Evolutionary conservation across 768 basidiomycete genomes (phyloP).

Genomic region (Tricholoma terreum): DNA sequence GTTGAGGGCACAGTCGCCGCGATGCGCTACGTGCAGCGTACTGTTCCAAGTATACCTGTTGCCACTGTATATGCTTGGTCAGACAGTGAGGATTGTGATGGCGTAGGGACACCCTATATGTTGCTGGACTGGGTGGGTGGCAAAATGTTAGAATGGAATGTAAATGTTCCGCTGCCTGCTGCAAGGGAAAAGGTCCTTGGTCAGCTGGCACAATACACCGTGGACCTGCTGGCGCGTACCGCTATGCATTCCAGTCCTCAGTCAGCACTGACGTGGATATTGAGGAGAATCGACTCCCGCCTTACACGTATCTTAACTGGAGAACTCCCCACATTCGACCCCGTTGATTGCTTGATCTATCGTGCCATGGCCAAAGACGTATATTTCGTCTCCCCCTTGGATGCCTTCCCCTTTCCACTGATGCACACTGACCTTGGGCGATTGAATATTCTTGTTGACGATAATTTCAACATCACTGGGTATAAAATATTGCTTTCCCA

Average conservation of each 20-base stretch:
- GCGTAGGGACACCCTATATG: constrained; percentile 9
- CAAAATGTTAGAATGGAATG: constrained; percentile 4
- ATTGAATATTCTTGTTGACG: constrained; percentile 7
- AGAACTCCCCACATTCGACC: constrained; percentile 7
- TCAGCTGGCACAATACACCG: constrained; percentile 10
- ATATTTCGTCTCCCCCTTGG: constrained; percentile 4
- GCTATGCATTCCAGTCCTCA: background rate
- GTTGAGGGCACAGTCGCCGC: constrained; percentile 7
- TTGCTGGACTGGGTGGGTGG: constrained; percentile 8
- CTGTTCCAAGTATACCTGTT: constrained; percentile 8
- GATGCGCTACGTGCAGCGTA: constrained; percentile 6
- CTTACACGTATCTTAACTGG: constrained; percentile 9
- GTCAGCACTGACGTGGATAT: constrained; percentile 8
- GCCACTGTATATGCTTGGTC: constrained; percentile 11
- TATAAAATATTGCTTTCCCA: constrained; percentile 2
- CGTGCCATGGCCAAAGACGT: constrained; percentile 11
- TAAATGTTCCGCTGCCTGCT: constrained; percentile 5
- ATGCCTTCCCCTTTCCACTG: constrained; percentile 10
- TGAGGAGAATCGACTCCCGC: constrained; percentile 8
- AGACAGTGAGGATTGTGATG: constrained; percentile 9
- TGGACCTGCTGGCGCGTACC: constrained; percentile 7
- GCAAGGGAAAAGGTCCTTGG: constrained; percentile 6
- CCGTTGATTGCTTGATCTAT: constrained; percentile 9
- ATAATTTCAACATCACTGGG: constrained; percentile 13
- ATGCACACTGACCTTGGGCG: constrained; percentile 7